Conservation (phyloP, 192 early-diverging fungal genomes). For the Backusella circina region DNA sequence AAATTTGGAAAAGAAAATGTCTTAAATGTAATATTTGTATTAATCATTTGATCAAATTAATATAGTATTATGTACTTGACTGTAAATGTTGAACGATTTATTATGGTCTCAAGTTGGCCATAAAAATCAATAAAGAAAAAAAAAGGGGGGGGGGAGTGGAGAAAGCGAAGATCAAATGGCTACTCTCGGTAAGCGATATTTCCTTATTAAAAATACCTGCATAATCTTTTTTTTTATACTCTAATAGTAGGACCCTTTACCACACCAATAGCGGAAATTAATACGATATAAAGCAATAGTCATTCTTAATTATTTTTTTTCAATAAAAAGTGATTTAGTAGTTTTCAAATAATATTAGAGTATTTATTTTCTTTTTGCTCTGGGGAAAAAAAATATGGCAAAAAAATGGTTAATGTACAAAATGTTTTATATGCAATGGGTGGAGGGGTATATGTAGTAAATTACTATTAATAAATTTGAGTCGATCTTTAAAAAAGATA, state of each 20-base stretch:
- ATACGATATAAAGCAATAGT: background rate
- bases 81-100: no score
- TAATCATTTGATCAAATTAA: no score
- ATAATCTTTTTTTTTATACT: background rate
- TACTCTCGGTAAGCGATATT: background rate
- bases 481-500: constrained; percentile 6
- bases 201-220: background rate
- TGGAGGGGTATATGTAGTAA: background rate
- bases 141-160: background rate
- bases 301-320: background rate
- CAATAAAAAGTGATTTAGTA: background rate
- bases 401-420: background rate
- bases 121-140: no score
- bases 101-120: no score
- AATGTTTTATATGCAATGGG: background rate
- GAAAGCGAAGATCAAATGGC: background rate
- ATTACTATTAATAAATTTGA: constrained; percentile 1
- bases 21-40: no score
- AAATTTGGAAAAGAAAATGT: no score
- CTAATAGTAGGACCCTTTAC: constrained; percentile 1
- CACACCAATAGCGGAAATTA: background rate
- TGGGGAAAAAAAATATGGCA: background rate
- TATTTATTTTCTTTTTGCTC: background rate
- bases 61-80: no score
- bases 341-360: background rate